A percentile compares a stretch with the other conserved stretches of the same genome.
Conservation (phyloP, 306 rosid species). For the Alnus rubra region DNA sequence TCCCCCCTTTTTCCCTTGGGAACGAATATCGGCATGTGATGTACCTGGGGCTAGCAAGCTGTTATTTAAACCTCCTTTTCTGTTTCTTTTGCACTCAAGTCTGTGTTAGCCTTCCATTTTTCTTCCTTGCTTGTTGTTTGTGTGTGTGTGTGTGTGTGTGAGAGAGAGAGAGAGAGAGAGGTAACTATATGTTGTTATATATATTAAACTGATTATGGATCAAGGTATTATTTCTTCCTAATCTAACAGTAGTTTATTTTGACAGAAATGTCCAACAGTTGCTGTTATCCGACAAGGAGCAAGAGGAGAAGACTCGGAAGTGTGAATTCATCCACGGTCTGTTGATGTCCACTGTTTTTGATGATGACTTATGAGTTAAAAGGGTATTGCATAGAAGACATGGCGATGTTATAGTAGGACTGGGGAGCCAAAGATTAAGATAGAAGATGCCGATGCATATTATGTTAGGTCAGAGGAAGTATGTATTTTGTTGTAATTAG, state of each 20-base stretch:
- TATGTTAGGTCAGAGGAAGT: constrained; percentile 38
- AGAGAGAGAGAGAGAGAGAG: not conserved
- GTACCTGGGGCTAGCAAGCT: no score
- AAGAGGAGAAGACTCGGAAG: constrained; percentile 67
- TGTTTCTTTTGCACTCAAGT: not conserved
- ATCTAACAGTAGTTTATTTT: constrained; percentile 33
- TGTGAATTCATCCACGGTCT: constrained; percentile 79
- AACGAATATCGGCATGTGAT: no score
- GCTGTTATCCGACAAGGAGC: constrained; percentile 56
- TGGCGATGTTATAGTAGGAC: not conserved
- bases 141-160: not conserved
- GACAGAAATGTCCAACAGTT: constrained; percentile 54
- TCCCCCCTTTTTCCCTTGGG: not conserved
- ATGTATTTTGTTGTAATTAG: constrained; percentile 36
- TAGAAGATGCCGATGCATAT: constrained; percentile 30
- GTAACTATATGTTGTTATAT: not conserved
- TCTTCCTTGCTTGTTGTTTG: not conserved
- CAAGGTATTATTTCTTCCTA: not conserved
- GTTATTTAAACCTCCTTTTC: no score
- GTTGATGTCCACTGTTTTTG: constrained; percentile 70
- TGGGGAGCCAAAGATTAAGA: constrained; percentile 9
- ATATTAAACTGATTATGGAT: not conserved
- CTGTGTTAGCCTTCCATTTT: not conserved
- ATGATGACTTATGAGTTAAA: constrained; percentile 50
- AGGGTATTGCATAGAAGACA: constrained; percentile 20